Percentiles rank a stretch among this genome's conserved stretches.
These are phyloP conservation scores for Ascocoryne sarcoides DNA, from an alignment of 2,329 filamentous ascomycete species.

Conservation along the genomic window DNA sequence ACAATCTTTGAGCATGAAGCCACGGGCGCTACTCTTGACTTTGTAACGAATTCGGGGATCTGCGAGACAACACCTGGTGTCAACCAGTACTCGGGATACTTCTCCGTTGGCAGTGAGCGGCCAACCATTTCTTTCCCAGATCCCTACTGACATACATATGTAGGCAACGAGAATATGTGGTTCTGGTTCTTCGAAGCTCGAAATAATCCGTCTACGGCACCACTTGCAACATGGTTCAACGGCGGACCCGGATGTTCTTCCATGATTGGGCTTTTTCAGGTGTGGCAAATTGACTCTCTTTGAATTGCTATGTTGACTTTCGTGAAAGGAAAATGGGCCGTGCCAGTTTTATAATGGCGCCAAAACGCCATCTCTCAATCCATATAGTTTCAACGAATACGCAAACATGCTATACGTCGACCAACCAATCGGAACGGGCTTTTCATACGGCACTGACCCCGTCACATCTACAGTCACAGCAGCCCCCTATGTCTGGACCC, in stretches of 20 bases:
- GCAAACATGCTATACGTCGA: constrained; percentile 35
- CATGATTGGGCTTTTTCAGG: constrained; percentile 54
- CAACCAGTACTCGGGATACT: constrained; percentile 42
- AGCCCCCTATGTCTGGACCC: constrained; percentile 43
- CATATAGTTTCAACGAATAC: constrained; percentile 32
- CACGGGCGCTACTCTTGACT: constrained; percentile 36
- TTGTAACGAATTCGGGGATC: constrained; percentile 41
- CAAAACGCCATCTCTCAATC: constrained; percentile 33
- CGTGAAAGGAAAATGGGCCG: constrained; percentile 36
- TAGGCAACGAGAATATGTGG: constrained; percentile 21
- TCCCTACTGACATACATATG: constrained; percentile 21
- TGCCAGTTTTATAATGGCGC: constrained; percentile 34
- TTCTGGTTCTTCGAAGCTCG: constrained; percentile 51
- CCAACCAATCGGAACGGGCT: constrained; percentile 33
- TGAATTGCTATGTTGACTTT: too few relatives aligned
- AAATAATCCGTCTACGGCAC: constrained; percentile 37
- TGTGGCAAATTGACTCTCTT: too few relatives aligned
- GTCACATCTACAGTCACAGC: constrained; percentile 37
- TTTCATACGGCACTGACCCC: constrained; percentile 36
- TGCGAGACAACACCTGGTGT: constrained; percentile 43
- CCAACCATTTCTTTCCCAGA: neutral
- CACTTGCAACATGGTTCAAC: constrained; percentile 37
- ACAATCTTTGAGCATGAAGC: constrained; percentile 41
- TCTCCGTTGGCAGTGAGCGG: constrained; percentile 33
- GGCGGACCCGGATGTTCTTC: constrained; percentile 42